Percentiles rank a stretch among this genome's conserved stretches.
phyloP scores from a whole-genome alignment of 1,284 basidiomycete species.

The Trichosporon sp. region DNA sequence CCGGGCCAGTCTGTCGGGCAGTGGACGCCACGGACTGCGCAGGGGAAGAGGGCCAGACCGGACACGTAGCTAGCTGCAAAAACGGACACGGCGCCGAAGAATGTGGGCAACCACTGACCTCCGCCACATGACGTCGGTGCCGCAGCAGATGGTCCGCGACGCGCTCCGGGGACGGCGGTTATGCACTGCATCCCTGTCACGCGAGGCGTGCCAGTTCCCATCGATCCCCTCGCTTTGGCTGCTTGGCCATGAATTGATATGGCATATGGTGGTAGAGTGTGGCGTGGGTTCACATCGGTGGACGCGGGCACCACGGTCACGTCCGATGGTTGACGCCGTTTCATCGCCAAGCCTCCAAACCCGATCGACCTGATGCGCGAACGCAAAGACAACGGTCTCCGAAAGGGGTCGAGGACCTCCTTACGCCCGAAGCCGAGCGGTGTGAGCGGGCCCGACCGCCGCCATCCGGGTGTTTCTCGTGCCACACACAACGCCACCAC shows the following conservation, averaged over 20 bases:
- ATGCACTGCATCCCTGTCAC: not conserved
- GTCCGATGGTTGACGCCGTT: not conserved
- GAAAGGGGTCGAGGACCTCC: not conserved
- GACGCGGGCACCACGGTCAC: not conserved
- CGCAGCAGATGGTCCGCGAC: not conserved
- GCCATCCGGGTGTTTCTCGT: not conserved
- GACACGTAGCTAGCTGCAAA: no score
- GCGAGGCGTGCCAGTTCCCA: not conserved
- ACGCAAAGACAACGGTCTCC: not conserved
- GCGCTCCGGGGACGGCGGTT: not conserved
- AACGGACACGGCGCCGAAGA: not conserved
- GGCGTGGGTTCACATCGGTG: not conserved
- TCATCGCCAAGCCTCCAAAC: not conserved
- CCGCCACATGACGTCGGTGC: conserved; percentile 3
- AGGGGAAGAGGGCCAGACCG: not conserved
- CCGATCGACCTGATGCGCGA: not conserved
- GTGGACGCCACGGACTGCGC: not conserved
- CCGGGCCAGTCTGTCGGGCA: not conserved
- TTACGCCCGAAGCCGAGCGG: not conserved
- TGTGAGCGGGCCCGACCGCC: not conserved
- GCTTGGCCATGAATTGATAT: not conserved
- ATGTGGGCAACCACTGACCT: not conserved
- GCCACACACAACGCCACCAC: not conserved
- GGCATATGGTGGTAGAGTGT: not conserved
- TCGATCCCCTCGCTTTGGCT: not conserved